Conservation (phyloP, 257 asterid species). For the Cruciata laevipes region DNA sequence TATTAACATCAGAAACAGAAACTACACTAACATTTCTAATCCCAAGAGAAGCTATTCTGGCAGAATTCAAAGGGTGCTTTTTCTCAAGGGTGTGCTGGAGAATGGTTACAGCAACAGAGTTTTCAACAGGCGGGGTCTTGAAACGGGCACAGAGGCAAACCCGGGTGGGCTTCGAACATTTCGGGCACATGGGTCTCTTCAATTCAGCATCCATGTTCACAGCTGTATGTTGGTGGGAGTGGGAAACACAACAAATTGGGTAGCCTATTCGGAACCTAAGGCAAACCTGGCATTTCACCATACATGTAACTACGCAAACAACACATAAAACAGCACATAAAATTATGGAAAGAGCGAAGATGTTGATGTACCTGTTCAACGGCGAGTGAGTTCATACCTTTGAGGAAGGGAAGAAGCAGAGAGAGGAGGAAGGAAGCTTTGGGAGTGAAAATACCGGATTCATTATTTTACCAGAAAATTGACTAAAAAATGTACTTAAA, state of each 20-base stretch:
- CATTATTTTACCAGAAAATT: no score
- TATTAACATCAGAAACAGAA: conserved; percentile 60
- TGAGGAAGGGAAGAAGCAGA: no score
- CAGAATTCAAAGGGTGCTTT: conserved; percentile 74
- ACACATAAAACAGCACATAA: background rate
- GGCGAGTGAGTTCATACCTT: no score
- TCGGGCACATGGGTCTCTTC: conserved; percentile 62
- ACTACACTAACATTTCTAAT: conserved; percentile 39
- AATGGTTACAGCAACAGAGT: conserved; percentile 61
- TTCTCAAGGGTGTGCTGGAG: conserved; percentile 75
- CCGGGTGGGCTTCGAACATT: conserved; percentile 64
- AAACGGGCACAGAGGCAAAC: conserved; percentile 68
- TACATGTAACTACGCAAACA: background rate
- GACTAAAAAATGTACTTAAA: no score
- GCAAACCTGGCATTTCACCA: conserved; percentile 3
- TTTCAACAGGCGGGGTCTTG: conserved; percentile 38
- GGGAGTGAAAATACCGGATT: no score
- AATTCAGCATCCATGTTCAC: conserved; percentile 45
- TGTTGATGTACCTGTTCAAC: no score
- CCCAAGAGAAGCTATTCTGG: conserved; percentile 65
- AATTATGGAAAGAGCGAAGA: no score
- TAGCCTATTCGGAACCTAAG: conserved; percentile 1
- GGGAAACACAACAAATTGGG: conserved; percentile 20
- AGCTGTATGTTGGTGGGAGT: conserved; percentile 19
- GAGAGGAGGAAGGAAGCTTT: no score